phyloP scores from a whole-genome alignment of 495 filamentous ascomycete genomes.

The Collariella sp. region DNA sequence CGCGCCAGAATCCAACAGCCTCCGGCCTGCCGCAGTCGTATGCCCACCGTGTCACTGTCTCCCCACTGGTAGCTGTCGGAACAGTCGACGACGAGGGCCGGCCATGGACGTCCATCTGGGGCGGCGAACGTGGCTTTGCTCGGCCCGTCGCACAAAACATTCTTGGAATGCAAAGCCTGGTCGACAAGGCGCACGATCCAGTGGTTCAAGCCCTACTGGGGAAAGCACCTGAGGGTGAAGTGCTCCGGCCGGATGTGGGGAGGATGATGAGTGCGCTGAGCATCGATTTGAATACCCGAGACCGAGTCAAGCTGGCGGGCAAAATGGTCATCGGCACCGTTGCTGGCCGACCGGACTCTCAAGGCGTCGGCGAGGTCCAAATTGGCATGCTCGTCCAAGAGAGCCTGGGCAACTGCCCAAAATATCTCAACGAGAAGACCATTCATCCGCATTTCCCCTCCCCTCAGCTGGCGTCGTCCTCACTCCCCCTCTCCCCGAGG shows the following conservation, averaged over 20 bases:
- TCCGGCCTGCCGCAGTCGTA: constrained; percentile 46
- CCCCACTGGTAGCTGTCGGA: constrained; percentile 62
- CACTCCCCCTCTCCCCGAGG: constrained; percentile 35
- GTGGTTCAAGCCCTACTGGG: constrained; percentile 49
- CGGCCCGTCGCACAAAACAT: constrained; percentile 47
- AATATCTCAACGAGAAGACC: constrained; percentile 68
- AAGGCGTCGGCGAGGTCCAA: constrained; percentile 48
- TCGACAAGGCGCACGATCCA: constrained; percentile 55
- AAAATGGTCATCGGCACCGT: constrained; percentile 10
- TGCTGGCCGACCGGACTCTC: constrained; percentile 20
- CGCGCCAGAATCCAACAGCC: constrained; percentile 52
- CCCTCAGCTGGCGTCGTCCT: constrained; percentile 44
- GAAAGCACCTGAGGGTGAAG: constrained; percentile 24
- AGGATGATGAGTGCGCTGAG: constrained; percentile 51
- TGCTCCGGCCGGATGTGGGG: constrained; percentile 25
- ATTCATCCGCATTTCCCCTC: constrained; percentile 46
- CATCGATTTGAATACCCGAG: constrained; percentile 58
- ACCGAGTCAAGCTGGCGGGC: constrained; percentile 56
- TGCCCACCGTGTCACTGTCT: constrained; percentile 43
- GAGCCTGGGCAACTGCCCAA: constrained; percentile 72
- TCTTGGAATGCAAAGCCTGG: constrained; percentile 50
- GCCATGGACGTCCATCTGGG: constrained; percentile 70
- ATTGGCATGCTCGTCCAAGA: constrained; percentile 58
- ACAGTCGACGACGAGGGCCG: constrained; percentile 52
- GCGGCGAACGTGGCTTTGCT: constrained; percentile 59